Evolutionary conservation across 1,284 basidiomycete species (phyloP), one percentile per base, ranked within the genome.

Genomic region (Singerocomus rubriflavus): DNA sequence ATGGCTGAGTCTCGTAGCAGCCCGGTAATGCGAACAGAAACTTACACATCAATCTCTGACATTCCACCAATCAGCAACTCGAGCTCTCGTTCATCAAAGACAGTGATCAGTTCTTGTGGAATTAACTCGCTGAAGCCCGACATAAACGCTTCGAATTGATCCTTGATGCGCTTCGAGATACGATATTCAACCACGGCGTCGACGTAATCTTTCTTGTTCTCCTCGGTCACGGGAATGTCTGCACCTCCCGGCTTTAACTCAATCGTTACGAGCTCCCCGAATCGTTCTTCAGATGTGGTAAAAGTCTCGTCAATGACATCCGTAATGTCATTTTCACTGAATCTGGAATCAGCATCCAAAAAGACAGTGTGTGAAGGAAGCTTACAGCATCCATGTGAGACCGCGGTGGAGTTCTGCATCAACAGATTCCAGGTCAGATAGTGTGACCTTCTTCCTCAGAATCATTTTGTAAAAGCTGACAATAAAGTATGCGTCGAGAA

Each of bases 401-500:
- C 91, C 91, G 46, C 93, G 82, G 70, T 91, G 85, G 52, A 97
- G 77, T 67, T 92, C 91, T 6, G 83, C 87, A 72, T 94, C 92
- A 27, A 94, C 91, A 64, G 83, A 87, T 72, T 94, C 92, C 65
- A 95, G 71, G 71, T 94, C 92, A 21, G 85, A 79, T 25, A 94
- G 69, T 0, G 85, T 85, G 32, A 93, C 91, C 71, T 92, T 93
- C 77, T 94, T 94, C 74, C 86, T 90, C 62, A 94, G 65, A 50
- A 94, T 95, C 93, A 97, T 97, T 77, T 97, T 97, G 81, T 97
- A 97, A 76, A 97, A 95, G 61, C 89, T 92, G 63, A 93, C 91
- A 58, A 97, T 95, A 64, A 97, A 97, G 78, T 96, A 96, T 30
- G 93, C 93, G 62, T 97, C 93, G 57, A 97, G 75, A 84, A 97